Conservation (phyloP, 352 stramenopile genomes). For the Aphanomyces invadans region DNA sequence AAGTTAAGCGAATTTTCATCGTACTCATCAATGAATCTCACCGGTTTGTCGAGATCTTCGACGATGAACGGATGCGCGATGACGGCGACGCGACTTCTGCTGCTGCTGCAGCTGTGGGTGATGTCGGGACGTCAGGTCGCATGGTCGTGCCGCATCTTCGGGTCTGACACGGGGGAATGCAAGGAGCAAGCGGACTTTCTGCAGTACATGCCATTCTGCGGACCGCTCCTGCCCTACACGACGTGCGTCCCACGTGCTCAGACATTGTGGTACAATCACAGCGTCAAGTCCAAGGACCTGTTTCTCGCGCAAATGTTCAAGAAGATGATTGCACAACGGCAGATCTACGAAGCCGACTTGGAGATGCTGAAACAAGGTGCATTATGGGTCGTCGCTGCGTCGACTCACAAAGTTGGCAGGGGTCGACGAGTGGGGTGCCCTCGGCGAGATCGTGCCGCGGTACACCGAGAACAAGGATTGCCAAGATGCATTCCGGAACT, state of each 20-base stretch:
- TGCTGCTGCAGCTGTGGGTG: no score
- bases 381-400: background rate
- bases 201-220: conserved; percentile 61
- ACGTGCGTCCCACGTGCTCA: conserved; percentile 64
- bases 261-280: conserved; percentile 72
- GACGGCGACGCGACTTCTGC: background rate
- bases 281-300: conserved; percentile 57
- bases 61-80: background rate
- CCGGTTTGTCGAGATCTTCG: background rate
- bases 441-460: conserved; percentile 51
- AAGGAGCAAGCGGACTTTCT: conserved; percentile 53
- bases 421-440: conserved; percentile 57
- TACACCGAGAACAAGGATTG: conserved; percentile 84
- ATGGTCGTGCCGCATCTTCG: conserved; percentile 37
- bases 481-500: conserved; percentile 85
- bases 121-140: background rate
- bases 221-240: conserved; percentile 58
- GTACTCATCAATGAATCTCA: no score
- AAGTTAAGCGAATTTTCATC: no score
- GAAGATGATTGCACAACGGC: conserved; percentile 51
- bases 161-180: conserved; percentile 54
- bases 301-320: conserved; percentile 59
- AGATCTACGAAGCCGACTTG: conserved; percentile 55
- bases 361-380: conserved; percentile 45
- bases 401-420: background rate